A percentile compares a stretch with the other conserved stretches of the same genome.
These are phyloP conservation scores for Piedraia hortae DNA, from an alignment of 2,329 filamentous ascomycete species.

Conservation along the genomic window DNA sequence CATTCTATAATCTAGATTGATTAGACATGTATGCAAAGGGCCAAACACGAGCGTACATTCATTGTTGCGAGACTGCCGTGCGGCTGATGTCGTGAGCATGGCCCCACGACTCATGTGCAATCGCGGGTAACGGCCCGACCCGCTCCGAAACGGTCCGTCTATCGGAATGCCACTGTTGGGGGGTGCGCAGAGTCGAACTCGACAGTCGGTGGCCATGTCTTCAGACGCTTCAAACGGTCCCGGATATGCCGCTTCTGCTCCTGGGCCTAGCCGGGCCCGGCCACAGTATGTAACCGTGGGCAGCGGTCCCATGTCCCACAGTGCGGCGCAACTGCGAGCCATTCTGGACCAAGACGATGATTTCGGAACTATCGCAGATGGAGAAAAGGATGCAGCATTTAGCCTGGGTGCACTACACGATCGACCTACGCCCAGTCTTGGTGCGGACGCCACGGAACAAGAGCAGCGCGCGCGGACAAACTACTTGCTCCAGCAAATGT, in stretches of 20 bases:
- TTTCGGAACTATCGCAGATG: slow-evolving; percentile 45
- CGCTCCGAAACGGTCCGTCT: no score
- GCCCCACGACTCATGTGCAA: no score
- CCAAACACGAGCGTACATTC: slow-evolving; percentile 30
- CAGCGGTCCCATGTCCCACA: slow-evolving; percentile 51
- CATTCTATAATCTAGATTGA: slow-evolving; percentile 98
- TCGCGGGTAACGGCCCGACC: no score
- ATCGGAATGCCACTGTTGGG: no score
- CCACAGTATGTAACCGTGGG: slow-evolving; percentile 76
- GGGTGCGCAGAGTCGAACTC: no score
- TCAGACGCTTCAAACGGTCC: slow-evolving; percentile 10
- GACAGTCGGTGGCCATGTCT: slow-evolving; percentile 8
- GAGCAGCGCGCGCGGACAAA: slow-evolving; percentile 44
- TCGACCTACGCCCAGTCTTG: slow-evolving; percentile 26
- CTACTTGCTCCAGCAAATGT: slow-evolving; percentile 78
- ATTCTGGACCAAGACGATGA: slow-evolving; percentile 73
- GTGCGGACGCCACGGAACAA: slow-evolving; percentile 26
- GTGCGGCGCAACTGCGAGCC: slow-evolving; percentile 52
- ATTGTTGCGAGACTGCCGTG: no score
- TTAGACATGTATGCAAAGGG: no score
- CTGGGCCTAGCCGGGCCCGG: slow-evolving; percentile 8
- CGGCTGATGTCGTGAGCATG: no score
- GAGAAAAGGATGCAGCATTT: no score
- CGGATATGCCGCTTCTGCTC: slow-evolving; percentile 6
- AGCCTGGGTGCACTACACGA: slow-evolving; percentile 27